Evolutionary conservation across 768 basidiomycete genomes (phyloP), one percentile per base, ranked within the genome.

Genomic region (Tulasnella sp.): DNA sequence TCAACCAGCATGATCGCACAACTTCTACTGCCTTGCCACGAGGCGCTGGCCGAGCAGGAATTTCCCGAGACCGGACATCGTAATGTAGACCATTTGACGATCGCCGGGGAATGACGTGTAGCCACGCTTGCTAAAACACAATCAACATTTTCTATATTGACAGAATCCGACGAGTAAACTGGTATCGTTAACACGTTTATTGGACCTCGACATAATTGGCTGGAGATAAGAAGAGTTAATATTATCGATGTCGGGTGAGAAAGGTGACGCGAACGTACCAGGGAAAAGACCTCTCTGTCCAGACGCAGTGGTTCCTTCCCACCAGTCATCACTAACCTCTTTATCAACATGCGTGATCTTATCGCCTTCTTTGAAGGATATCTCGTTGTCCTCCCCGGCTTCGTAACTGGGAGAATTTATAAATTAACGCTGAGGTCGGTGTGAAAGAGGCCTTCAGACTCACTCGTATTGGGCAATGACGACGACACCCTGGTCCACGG

Each of bases 361-460:
- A 34, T 92, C 91, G 25, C 87, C 88, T 67, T 90, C 91, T 29
- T 67, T 72, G 77, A 97, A 90, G 2, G 82, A 76, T 27, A 96
- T 70, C 65, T 96, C 92, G 65, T 97, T 96, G 62, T 91, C 90
- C 66, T 96, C 92, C 0, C 80, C 80, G 0, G 92, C 88, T 8
- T 90, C 87, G 64, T 93, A 94, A 61, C 87, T 92, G 52, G 4
- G 48, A 6, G 53, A 1, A 49, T 21, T 35, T 19, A n/a, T 31
- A 15, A 40, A 54, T 63, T 54, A 66, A 49, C 37, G 39, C 1
- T 5, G n/a, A 37, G 19, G 37, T 36, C 60, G n/a, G 50, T 57
- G 17, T n/a, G 27, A 42, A 32, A 43, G 32, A 43, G 41, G 39
- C 40, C 48, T 31, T 14, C 34, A 35, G 29, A 72, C 82, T 63